phyloP scores from a whole-genome alignment of 2,329 filamentous ascomycete species.

The Exophiala bonariae region DNA sequence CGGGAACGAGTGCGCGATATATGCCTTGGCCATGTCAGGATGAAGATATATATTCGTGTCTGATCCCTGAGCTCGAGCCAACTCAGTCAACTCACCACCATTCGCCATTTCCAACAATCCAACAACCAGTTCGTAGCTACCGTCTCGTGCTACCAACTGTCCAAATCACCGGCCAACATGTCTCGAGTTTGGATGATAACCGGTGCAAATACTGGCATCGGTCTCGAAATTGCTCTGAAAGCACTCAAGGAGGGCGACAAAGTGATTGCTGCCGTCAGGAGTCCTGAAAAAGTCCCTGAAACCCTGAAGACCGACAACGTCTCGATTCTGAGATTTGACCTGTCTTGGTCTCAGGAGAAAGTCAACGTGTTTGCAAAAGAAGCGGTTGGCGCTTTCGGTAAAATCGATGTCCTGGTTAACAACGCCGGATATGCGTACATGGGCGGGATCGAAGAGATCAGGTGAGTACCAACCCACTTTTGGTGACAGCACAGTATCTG shows the following conservation, averaged over 20 bases:
- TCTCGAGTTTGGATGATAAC: conserved; percentile 34
- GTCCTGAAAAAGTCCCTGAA: conserved; percentile 24
- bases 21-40: no score
- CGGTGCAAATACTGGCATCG: conserved; percentile 36
- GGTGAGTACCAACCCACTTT: neutral
- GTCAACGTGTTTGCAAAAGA: conserved; percentile 7
- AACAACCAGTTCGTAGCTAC: no score
- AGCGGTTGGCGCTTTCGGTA: neutral
- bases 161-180: no score
- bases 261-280: conserved; percentile 35
- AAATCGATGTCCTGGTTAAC: conserved; percentile 34
- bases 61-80: no score
- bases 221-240: conserved; percentile 19
- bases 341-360: conserved; percentile 6
- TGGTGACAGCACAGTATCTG: neutral
- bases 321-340: conserved; percentile 24
- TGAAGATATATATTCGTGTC: no score
- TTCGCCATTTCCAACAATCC: no score
- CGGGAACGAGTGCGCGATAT: no score
- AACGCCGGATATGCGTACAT: conserved; percentile 31
- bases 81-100: no score
- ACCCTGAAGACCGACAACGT: conserved; percentile 26
- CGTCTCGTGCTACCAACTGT: no score
- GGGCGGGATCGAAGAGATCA: conserved; percentile 29
- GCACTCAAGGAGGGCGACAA: conserved; percentile 31